These are phyloP conservation scores for Magnusiomyces ingens DNA, from an alignment of 1,139 yeast genomes.

Conservation along the genomic window DNA sequence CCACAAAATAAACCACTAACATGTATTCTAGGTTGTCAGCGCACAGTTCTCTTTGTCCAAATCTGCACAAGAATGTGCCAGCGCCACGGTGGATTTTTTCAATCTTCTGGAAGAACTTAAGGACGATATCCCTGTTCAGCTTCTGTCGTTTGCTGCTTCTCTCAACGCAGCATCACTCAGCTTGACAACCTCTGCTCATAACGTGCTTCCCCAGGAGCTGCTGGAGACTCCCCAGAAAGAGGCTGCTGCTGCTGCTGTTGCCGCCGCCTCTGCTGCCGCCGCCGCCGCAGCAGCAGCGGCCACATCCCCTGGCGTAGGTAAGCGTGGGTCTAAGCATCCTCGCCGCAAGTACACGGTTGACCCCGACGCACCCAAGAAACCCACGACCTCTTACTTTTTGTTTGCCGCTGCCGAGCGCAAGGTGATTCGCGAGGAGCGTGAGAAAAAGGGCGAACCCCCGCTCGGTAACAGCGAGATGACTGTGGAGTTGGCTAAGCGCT, in stretches of 20 bases:
- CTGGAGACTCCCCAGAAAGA: slow-evolving; percentile 5
- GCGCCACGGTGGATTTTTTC: slow-evolving; percentile 70
- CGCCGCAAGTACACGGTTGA: slow-evolving; percentile 30
- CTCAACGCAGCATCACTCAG: too few species aligned
- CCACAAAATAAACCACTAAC: too few species aligned
- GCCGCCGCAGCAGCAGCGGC: slow-evolving; percentile 15
- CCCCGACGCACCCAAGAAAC: slow-evolving; percentile 48
- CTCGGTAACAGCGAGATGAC: slow-evolving; percentile 71
- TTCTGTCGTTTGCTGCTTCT: slow-evolving; percentile 24
- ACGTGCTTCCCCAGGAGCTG: neutral
- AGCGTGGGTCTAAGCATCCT: slow-evolving; percentile 45
- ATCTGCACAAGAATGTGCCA: slow-evolving; percentile 74
- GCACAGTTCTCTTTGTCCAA: slow-evolving; percentile 73
- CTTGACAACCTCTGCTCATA: too few species aligned
- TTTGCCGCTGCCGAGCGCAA: slow-evolving; percentile 44
- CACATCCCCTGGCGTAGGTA: slow-evolving; percentile 26
- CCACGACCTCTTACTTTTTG: slow-evolving; percentile 71
- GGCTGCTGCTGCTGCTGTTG: slow-evolving; percentile 25
- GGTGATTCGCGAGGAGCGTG: slow-evolving; percentile 55
- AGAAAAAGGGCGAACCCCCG: slow-evolving; percentile 50
- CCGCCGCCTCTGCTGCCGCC: neutral
- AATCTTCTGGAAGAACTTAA: slow-evolving; percentile 32
- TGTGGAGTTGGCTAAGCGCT: slow-evolving; percentile 65
- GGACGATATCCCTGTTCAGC: slow-evolving; percentile 2
- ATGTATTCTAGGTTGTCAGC: slow-evolving; percentile 47